Conservation (phyloP, 2,329 filamentous ascomycete genomes). For the Pyrenophora tritici-repentis region DNA sequence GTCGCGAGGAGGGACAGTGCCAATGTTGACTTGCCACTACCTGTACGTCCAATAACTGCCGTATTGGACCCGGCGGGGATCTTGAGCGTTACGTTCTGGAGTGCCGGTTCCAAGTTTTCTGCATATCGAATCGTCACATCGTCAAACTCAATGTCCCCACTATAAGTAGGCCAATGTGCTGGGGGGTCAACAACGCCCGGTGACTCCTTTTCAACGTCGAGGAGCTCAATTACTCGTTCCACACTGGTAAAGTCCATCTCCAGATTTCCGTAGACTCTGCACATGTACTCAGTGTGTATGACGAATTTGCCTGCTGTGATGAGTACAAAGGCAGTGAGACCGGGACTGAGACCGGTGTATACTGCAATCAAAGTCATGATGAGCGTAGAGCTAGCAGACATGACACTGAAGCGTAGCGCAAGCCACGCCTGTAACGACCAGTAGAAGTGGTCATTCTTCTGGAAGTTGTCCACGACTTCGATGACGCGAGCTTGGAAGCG, state of each 20-base stretch:
- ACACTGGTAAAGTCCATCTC: conserved; percentile 94
- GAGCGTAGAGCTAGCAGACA: conserved; percentile 76
- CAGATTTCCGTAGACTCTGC: conserved; percentile 78
- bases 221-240: conserved; percentile 80
- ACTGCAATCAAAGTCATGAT: conserved; percentile 75
- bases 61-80: conserved; percentile 80
- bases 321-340: conserved; percentile 82
- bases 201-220: conserved; percentile 77
- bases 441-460: conserved; percentile 96
- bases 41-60: conserved; percentile 77
- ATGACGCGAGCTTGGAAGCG: conserved; percentile 83
- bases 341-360: conserved; percentile 73
- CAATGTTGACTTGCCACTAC: conserved; percentile 80
- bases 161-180: conserved; percentile 74
- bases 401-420: conserved; percentile 73
- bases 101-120: conserved; percentile 73
- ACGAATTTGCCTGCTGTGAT: conserved; percentile 72
- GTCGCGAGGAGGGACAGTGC: conserved; percentile 63
- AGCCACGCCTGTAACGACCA: conserved; percentile 87
- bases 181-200: conserved; percentile 70
- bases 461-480: conserved; percentile 81
- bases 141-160: conserved; percentile 75
- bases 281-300: conserved; percentile 71
- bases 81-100: conserved; percentile 70
- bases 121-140: conserved; percentile 80